Conservation (phyloP, 1,284 basidiomycete genomes). For the Blastosporella zonata region DNA sequence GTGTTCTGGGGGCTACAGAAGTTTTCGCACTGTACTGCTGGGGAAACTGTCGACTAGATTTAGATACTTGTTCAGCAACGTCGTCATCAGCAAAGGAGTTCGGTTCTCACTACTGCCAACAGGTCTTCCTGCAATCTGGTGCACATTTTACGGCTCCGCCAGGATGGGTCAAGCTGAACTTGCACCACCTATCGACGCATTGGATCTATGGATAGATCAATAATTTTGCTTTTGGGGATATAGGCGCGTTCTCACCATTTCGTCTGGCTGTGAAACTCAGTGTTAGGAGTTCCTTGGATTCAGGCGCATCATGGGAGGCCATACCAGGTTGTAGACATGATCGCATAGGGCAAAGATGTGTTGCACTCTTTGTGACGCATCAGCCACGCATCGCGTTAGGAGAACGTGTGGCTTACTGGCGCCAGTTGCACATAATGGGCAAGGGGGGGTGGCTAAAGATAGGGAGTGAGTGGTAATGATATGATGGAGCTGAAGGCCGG, state of each 20-base stretch:
- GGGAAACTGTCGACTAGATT: slow-evolving; percentile 63
- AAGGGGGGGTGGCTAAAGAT: slow-evolving; percentile 12
- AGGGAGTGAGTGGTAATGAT: slow-evolving; percentile 11
- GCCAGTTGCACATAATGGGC: slow-evolving; percentile 52
- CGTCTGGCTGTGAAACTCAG: slow-evolving; percentile 44
- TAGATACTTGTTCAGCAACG: slow-evolving; percentile 13
- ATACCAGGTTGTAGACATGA: slow-evolving; percentile 56
- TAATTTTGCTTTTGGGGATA: slow-evolving; percentile 5
- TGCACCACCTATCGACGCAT: slow-evolving; percentile 64
- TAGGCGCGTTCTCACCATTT: slow-evolving; percentile 40
- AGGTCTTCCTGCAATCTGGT: slow-evolving; percentile 56
- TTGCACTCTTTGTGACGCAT: slow-evolving; percentile 35
- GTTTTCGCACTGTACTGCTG: slow-evolving; percentile 40
- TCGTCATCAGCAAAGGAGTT: slow-evolving; percentile 1
- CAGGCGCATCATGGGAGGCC: slow-evolving; percentile 18
- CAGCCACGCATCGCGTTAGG: slow-evolving; percentile 1
- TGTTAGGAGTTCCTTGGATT: slow-evolving; percentile 1
- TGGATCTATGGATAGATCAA: slow-evolving; percentile 30
- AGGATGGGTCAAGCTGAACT: slow-evolving; percentile 66
- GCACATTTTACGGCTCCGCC: slow-evolving; percentile 42
- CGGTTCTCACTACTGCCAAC: slow-evolving; percentile 70
- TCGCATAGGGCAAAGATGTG: slow-evolving; percentile 54
- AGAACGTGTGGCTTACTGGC: slow-evolving; percentile 43
- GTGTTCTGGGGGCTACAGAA: slow-evolving; percentile 1
- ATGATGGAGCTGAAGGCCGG: slow-evolving; percentile 15